phyloP scores from a whole-genome alignment of 768 basidiomycete genomes.

The Gloeostereum incarnatum region DNA sequence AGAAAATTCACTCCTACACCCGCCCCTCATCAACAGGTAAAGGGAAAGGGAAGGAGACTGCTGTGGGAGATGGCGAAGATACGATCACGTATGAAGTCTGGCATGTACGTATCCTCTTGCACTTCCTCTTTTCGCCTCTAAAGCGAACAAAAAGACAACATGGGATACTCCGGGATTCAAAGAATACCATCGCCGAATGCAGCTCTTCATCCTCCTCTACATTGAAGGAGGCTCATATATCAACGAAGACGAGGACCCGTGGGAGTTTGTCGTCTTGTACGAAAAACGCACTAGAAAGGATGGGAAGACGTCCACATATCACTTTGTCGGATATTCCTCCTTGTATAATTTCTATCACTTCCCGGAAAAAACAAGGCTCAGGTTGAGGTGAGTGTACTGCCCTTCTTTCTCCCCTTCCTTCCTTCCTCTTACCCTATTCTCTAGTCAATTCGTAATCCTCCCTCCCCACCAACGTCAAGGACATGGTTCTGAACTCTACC shows the following conservation, averaged over 20 bases:
- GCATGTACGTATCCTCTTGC: conserved; percentile 49
- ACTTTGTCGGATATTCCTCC: conserved; percentile 92
- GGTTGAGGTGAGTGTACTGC: conserved; percentile 57
- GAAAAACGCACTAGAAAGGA: conserved; percentile 68
- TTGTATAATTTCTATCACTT: conserved; percentile 95
- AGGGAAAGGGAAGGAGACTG: conserved; percentile 47
- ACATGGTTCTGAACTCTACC: conserved; percentile 89
- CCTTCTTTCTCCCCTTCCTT: background rate
- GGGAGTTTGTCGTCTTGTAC: conserved; percentile 91
- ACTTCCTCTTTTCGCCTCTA: background rate
- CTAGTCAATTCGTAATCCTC: conserved; percentile 88
- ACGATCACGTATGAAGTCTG: conserved; percentile 82
- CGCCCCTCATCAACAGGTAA: conserved; percentile 36
- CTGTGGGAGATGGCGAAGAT: conserved; percentile 44
- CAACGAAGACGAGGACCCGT: conserved; percentile 84
- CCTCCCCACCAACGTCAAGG: conserved; percentile 85
- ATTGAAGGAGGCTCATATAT: conserved; percentile 96
- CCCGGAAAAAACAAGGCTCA: conserved; percentile 81
- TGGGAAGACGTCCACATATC: conserved; percentile 53
- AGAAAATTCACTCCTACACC: conserved; percentile 68
- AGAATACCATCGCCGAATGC: conserved; percentile 89
- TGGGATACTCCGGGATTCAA: conserved; percentile 83
- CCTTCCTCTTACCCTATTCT: conserved; percentile 3
- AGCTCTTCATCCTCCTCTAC: conserved; percentile 88
- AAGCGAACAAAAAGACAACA: conserved; percentile 43